Conservation (phyloP, 1,284 basidiomycete genomes). For the Puccinia polysora region DNA sequence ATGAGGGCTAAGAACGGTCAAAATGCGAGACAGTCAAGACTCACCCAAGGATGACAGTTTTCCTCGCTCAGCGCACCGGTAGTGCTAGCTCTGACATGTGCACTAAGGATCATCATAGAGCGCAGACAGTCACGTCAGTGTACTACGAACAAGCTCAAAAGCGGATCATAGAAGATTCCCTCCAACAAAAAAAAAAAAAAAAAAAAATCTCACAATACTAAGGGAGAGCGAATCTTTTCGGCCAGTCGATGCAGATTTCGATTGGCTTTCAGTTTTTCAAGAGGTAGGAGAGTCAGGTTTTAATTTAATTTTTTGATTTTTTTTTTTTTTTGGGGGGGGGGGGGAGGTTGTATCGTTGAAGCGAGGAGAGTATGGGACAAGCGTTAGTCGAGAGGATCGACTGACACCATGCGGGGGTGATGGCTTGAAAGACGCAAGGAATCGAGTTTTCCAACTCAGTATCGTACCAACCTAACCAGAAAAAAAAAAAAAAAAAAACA, state of each 20-base stretch:
- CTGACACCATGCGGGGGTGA: constrained; percentile 45
- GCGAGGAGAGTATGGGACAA: no score
- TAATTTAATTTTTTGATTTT: neutral
- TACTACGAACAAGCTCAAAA: constrained; percentile 32
- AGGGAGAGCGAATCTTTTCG: constrained; percentile 87
- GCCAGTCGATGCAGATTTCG: constrained; percentile 79
- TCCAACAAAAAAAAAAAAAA: neutral
- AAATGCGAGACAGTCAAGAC: no score
- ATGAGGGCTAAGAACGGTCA: no score
- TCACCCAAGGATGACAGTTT: constrained; percentile 84
- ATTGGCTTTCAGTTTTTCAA: constrained; percentile 81
- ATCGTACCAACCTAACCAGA: constrained; percentile 71
- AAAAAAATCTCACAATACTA: constrained; percentile 72
- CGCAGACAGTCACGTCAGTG: no score
- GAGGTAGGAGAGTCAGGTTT: neutral
- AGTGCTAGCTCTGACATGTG: constrained; percentile 75
- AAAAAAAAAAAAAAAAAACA: no score
- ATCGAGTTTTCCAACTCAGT: constrained; percentile 63
- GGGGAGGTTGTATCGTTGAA: no score
- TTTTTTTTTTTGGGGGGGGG: no score
- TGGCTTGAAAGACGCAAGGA: constrained; percentile 48
- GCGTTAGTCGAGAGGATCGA: no score
- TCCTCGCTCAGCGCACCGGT: constrained; percentile 79
- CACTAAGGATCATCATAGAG: constrained; percentile 63
- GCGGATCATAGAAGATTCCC: constrained; percentile 8